phyloP scores from a whole-genome alignment of 257 asterid species.

The Solanum habrochaites region DNA sequence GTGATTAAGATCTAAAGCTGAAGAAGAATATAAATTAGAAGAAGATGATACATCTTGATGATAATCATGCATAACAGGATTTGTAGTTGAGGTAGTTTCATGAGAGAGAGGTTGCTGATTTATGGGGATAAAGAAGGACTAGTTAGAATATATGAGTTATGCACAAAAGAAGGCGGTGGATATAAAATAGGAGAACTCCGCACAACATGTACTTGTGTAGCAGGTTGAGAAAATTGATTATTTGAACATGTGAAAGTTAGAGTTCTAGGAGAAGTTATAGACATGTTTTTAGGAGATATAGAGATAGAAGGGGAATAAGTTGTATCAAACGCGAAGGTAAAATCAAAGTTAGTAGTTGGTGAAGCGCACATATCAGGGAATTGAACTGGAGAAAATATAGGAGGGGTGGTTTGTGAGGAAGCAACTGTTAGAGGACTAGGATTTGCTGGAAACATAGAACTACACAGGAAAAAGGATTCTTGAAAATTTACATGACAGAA shows the following conservation, averaged over 20 bases:
- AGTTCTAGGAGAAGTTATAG: background rate
- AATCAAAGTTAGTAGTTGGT: background rate
- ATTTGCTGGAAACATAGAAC: background rate
- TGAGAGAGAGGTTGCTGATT: background rate
- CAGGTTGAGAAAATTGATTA: background rate
- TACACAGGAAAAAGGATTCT: background rate
- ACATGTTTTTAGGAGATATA: background rate
- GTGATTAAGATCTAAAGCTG: background rate
- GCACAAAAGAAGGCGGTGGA: background rate
- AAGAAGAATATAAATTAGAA: background rate
- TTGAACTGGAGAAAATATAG: background rate
- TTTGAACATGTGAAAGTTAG: background rate
- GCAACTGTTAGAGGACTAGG: background rate
- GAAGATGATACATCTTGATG: background rate
- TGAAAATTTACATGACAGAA: background rate
- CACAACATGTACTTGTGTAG: background rate
- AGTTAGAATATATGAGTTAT: too few relatives aligned
- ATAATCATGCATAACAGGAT: background rate
- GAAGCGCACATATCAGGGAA: background rate
- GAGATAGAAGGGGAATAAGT: background rate
- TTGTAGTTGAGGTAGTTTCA: background rate
- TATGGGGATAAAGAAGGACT: background rate
- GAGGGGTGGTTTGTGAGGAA: background rate
- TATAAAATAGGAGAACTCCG: background rate
- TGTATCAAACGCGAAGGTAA: background rate